Conservation (phyloP, 148 eudicot genomes). For the Hydrangea macrophylla region DNA sequence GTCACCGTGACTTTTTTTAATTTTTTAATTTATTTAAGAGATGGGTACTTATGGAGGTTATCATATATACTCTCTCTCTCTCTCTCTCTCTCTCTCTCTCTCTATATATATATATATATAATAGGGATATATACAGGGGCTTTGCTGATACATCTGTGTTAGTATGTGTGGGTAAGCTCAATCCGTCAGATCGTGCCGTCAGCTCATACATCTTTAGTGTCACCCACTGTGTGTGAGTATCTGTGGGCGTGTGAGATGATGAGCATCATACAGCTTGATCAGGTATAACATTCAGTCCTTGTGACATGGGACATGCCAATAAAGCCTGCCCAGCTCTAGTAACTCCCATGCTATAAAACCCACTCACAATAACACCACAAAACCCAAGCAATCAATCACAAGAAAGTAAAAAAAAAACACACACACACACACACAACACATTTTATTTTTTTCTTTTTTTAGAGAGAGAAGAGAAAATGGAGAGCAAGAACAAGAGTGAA, state of each 20-base stretch:
- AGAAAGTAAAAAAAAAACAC: neutral
- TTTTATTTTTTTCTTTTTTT: too few relatives aligned
- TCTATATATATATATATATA: too few relatives aligned
- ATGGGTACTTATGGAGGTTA: too few relatives aligned
- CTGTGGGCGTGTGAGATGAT: neutral
- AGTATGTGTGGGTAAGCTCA: too few relatives aligned
- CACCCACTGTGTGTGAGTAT: neutral
- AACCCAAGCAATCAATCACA: neutral
- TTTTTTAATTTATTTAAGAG: too few relatives aligned
- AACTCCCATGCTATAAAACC: neutral
- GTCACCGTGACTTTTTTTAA: too few relatives aligned
- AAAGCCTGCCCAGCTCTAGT: neutral
- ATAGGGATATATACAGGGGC: too few relatives aligned
- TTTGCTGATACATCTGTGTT: too few relatives aligned
- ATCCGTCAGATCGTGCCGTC: too few relatives aligned
- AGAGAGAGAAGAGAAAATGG: neutral
- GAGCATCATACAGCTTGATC: constrained; percentile 7
- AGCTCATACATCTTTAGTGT: neutral
- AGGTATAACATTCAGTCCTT: constrained; percentile 30
- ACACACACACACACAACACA: too few relatives aligned
- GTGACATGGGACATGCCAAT: constrained; percentile 26
- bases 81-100: too few relatives aligned
- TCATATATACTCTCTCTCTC: too few relatives aligned
- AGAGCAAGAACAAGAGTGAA: constrained; percentile 13
- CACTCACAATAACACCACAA: neutral